Evolutionary conservation across 169 alveolate genomes (phyloP).

Genomic region (Hepatocystis sp.): DNA sequence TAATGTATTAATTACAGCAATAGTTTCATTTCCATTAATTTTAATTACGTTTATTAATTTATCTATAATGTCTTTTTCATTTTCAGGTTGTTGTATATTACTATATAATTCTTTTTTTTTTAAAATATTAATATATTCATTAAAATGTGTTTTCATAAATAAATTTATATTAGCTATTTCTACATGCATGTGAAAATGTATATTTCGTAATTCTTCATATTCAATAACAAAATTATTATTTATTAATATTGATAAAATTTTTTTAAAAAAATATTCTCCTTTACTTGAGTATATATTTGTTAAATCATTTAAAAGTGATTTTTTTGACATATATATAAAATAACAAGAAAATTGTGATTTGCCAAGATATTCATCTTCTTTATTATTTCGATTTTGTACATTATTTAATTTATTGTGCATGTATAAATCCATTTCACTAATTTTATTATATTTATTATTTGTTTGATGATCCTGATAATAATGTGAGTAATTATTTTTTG

Average conservation of each 20-base stretch:
- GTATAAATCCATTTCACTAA: too few relatives aligned
- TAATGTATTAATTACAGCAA: constrained; percentile 43
- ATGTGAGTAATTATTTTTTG: constrained; percentile 27
- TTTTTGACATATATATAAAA: constrained; percentile 45
- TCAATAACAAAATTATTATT: constrained; percentile 30
- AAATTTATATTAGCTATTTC: constrained; percentile 59
- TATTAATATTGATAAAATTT: constrained; percentile 15
- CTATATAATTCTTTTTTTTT: constrained; percentile 69
- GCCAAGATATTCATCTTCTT: neutral
- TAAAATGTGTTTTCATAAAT: constrained; percentile 56
- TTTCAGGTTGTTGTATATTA: constrained; percentile 43
- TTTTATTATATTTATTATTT: too few relatives aligned
- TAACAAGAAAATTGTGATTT: constrained; percentile 33
- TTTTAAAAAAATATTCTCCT: constrained; percentile 68
- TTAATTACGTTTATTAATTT: constrained; percentile 46
- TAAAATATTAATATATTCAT: constrained; percentile 54
- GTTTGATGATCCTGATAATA: constrained; percentile 43
- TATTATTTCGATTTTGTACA: too few relatives aligned
- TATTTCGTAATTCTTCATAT: constrained; percentile 41
- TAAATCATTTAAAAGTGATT: constrained; percentile 36
- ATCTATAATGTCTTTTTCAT: constrained; percentile 70
- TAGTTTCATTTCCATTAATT: constrained; percentile 38
- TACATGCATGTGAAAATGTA: constrained; percentile 56
- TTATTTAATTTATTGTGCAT: too few relatives aligned
- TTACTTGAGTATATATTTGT: constrained; percentile 38